These are phyloP conservation scores for Kodamaea plutei DNA, from an alignment of 1,139 yeast species.

Conservation along the genomic window DNA sequence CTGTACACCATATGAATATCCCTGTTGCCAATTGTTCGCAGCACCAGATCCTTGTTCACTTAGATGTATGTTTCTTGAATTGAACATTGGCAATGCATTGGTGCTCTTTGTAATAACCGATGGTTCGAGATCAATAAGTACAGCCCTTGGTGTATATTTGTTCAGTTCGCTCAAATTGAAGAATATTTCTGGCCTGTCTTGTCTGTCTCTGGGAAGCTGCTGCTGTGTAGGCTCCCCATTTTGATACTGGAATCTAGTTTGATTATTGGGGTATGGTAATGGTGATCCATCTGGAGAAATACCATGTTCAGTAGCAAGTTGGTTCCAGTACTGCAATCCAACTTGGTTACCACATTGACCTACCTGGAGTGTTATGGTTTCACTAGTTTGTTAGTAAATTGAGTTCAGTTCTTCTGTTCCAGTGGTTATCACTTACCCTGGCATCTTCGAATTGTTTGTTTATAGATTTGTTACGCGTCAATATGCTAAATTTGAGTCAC, in stretches of 20 bases:
- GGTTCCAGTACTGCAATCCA: constrained; percentile 92
- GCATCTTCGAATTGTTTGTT: constrained; percentile 7
- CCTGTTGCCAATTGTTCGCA: constrained; percentile 94
- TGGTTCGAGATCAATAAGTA: constrained; percentile 86
- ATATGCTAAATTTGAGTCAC: too few relatives aligned
- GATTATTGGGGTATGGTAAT: constrained; percentile 10
- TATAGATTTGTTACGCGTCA: too few relatives aligned
- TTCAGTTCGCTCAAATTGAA: constrained; percentile 71
- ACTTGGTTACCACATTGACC: constrained; percentile 98
- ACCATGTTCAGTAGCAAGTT: constrained; percentile 84
- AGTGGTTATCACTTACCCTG: constrained; percentile 10
- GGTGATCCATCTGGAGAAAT: constrained; percentile 69
- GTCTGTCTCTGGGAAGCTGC: constrained; percentile 23
- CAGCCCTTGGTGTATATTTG: constrained; percentile 82
- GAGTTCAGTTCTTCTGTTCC: background rate
- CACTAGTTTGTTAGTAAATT: constrained; percentile 33
- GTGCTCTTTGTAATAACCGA: constrained; percentile 71
- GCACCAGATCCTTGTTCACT: constrained; percentile 86
- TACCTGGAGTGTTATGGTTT: constrained; percentile 42
- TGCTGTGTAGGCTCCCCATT: constrained; percentile 3
- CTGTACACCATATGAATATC: constrained; percentile 71
- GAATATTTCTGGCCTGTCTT: constrained; percentile 79
- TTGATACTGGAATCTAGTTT: constrained; percentile 8
- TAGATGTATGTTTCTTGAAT: constrained; percentile 77
- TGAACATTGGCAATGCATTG: constrained; percentile 63